Evolutionary conservation across 2,329 filamentous ascomycete genomes (phyloP).

Genomic region (Curvularia hawaiiensis): DNA sequence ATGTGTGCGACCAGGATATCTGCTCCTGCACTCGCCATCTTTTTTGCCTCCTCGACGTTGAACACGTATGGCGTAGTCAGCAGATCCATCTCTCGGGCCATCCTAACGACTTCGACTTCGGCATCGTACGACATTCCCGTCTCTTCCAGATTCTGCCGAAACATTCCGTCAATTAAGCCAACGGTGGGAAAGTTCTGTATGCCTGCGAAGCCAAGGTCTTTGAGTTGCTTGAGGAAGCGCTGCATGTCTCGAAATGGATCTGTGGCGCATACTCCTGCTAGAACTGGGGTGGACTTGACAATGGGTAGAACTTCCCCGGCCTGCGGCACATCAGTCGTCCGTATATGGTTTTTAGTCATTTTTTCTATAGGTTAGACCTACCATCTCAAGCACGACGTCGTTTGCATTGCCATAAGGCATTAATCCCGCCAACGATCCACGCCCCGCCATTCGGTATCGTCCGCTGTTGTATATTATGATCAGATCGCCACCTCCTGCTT

Average conservation of each 20-base stretch:
- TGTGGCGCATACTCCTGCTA: conserved; percentile 73
- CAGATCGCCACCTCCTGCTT: conserved; percentile 69
- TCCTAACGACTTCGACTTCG: conserved; percentile 69
- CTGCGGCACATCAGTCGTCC: conserved; percentile 39
- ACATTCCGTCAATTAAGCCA: conserved; percentile 70
- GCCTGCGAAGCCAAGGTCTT: conserved; percentile 68
- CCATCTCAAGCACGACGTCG: conserved; percentile 72
- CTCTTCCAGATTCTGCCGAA: conserved; percentile 71
- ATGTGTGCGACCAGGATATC: conserved; percentile 73
- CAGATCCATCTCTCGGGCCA: conserved; percentile 64
- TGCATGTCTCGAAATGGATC: conserved; percentile 71
- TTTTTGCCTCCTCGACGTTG: conserved; percentile 62
- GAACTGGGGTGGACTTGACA: conserved; percentile 66
- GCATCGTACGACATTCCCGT: conserved; percentile 71
- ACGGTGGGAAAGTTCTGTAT: conserved; percentile 78
- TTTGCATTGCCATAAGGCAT: conserved; percentile 77
- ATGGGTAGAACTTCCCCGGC: conserved; percentile 70
- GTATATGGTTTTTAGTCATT: not conserved
- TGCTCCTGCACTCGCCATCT: conserved; percentile 68
- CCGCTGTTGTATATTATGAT: conserved; percentile 77
- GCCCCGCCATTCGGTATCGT: conserved; percentile 73
- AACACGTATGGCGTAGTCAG: conserved; percentile 75
- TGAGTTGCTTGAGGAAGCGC: conserved; percentile 64
- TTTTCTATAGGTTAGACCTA: conserved; percentile 21
- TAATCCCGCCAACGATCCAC: conserved; percentile 69